phyloP scores from a whole-genome alignment of 768 basidiomycete species.

The Lepiota venenata region DNA sequence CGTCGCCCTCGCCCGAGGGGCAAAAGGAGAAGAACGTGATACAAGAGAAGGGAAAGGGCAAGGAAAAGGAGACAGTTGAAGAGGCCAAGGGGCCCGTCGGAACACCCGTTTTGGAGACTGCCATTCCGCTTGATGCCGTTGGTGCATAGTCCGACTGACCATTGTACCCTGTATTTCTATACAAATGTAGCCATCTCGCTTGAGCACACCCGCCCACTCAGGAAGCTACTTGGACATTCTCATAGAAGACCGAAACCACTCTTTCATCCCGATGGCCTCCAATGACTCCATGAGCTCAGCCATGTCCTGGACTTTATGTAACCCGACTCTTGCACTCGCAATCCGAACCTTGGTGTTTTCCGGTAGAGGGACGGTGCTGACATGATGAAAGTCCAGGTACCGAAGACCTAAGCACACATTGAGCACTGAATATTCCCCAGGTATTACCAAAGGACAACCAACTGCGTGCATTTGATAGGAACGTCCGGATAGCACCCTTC shows the following conservation, averaged over 20 bases:
- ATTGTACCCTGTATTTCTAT: constrained; percentile 3
- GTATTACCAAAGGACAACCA: not conserved
- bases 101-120: constrained; percentile 6
- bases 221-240: constrained; percentile 10
- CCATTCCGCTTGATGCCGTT: constrained; percentile 24
- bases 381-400: constrained; percentile 42
- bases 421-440: not conserved
- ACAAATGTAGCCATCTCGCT: not conserved
- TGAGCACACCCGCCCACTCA: not conserved
- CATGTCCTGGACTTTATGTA: constrained; percentile 35
- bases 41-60: constrained; percentile 15
- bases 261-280: constrained; percentile 11
- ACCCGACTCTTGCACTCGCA: constrained; percentile 24
- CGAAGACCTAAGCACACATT: constrained; percentile 28
- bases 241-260: constrained; percentile 13
- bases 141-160: constrained; percentile 25
- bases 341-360: constrained; percentile 15
- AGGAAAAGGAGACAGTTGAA: constrained; percentile 10
- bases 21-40: constrained; percentile 5
- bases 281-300: constrained; percentile 23
- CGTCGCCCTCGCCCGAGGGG: constrained; percentile 26
- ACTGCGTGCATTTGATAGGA: constrained; percentile 37
- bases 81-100: constrained; percentile 8
- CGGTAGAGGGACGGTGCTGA: constrained; percentile 30
- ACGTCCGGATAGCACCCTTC: constrained; percentile 29